A percentile compares a stretch with the other conserved stretches of the same genome.
phyloP scores from a whole-genome alignment of 2,329 filamentous ascomycete species.

The Penicillium sp. region DNA sequence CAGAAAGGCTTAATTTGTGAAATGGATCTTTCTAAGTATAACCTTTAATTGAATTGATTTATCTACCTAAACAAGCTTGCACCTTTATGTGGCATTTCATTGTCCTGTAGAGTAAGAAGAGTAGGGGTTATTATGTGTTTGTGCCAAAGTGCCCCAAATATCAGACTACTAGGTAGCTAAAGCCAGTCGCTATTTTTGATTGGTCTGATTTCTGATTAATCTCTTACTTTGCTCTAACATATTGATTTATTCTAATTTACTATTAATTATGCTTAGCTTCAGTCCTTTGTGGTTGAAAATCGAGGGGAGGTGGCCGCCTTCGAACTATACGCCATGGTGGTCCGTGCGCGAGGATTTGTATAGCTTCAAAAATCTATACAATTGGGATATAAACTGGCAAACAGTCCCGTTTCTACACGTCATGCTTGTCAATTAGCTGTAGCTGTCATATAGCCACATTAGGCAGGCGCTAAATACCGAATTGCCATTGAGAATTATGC shows the following conservation, averaged over 20 bases:
- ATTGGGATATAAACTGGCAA: neutral
- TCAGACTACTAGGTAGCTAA: neutral
- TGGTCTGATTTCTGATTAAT: neutral
- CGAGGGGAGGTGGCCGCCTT: neutral
- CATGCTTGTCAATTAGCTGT: neutral
- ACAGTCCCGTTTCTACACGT: neutral
- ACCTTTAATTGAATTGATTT: no score
- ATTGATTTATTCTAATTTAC: neutral
- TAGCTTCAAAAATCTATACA: neutral
- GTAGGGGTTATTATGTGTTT: neutral
- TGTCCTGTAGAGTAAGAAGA: no score
- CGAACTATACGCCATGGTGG: neutral
- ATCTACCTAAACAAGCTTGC: no score
- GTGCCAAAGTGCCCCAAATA: neutral
- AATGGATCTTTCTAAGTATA: no score
- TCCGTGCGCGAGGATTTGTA: neutral
- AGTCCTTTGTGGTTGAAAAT: neutral
- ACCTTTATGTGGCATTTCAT: no score
- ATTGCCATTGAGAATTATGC: neutral
- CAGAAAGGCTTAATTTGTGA: no score
- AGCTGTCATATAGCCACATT: no score
- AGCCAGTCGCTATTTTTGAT: neutral
- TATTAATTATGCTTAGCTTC: neutral
- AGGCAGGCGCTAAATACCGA: neutral
- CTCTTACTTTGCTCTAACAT: neutral